phyloP scores from a whole-genome alignment of 202 grass and related monocot genomes.

The Elaeis oleifera region DNA sequence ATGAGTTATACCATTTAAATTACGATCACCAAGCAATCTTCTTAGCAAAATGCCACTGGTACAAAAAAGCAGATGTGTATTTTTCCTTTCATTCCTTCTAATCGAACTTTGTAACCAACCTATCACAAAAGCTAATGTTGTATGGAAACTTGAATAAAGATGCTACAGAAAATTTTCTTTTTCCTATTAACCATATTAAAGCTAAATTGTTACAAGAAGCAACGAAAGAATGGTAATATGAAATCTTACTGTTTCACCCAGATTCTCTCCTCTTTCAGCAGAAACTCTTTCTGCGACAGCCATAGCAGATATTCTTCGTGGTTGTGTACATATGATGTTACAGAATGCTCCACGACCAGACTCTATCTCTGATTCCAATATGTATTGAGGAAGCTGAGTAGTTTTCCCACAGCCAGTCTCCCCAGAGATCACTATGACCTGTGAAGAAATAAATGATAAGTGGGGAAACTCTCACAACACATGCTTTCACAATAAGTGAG shows the following conservation, averaged over 20 bases:
- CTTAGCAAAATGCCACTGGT: constrained; percentile 96
- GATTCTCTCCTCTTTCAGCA: constrained; percentile 86
- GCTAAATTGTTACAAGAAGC: not conserved
- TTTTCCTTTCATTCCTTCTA: constrained; percentile 96
- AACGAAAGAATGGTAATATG: constrained; percentile 3
- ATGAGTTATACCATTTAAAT: constrained; percentile 88
- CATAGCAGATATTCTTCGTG: constrained; percentile 96
- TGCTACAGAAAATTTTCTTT: constrained; percentile 33
- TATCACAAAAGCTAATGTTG: constrained; percentile 66
- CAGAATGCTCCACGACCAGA: constrained; percentile 94
- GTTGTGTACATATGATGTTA: constrained; percentile 98
- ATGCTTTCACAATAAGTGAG: no score
- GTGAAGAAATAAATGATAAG: not conserved
- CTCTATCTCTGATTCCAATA: constrained; percentile 90
- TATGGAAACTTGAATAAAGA: constrained; percentile 32
- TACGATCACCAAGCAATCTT: constrained; percentile 80
- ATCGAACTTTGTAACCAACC: constrained; percentile 98
- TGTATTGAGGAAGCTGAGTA: constrained; percentile 91
- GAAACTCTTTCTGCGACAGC: constrained; percentile 94
- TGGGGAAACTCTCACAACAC: not conserved
- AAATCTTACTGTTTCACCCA: constrained; percentile 79
- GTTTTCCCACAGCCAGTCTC: constrained; percentile 97
- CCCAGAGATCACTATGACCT: constrained; percentile 93
- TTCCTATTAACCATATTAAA: constrained; percentile 10
- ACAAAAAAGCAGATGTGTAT: constrained; percentile 97